phyloP scores from a whole-genome alignment of 2,329 filamentous ascomycete genomes.

The Magnaporthiopsis incrustans region DNA sequence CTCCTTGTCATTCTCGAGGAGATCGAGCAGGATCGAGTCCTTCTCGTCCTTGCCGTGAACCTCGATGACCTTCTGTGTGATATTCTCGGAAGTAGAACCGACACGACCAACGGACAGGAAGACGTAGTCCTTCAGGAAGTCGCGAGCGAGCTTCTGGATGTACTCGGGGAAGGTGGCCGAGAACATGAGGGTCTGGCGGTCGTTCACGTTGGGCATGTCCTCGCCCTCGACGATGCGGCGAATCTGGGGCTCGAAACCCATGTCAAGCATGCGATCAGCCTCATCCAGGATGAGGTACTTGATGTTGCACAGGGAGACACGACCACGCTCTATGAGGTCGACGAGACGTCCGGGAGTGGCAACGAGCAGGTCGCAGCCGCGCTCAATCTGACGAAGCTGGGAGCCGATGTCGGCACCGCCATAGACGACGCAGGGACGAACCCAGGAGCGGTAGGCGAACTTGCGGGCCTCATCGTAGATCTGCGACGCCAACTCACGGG shows the following conservation, averaged over 20 bases:
- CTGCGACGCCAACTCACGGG: slow-evolving; percentile 96
- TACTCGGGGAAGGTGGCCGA: slow-evolving; percentile 98
- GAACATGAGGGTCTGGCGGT: slow-evolving; percentile 98
- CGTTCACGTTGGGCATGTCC: slow-evolving; percentile 81
- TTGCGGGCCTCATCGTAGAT: slow-evolving; percentile 97
- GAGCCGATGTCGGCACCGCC: slow-evolving; percentile 98
- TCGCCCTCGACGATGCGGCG: slow-evolving; percentile 96
- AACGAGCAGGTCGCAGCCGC: slow-evolving; percentile 90
- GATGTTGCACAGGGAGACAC: slow-evolving; percentile 96
- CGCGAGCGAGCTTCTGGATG: slow-evolving; percentile 97
- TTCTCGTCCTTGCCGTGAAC: slow-evolving; percentile 84
- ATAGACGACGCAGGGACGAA: slow-evolving; percentile 95
- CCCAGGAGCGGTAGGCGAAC: slow-evolving; percentile 98
- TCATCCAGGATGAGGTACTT: slow-evolving; percentile 98
- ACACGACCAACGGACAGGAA: slow-evolving; percentile 98
- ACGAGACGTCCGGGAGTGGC: slow-evolving; percentile 96
- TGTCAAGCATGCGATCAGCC: slow-evolving; percentile 99
- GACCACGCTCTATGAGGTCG: slow-evolving; percentile 95
- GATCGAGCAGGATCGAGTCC: slow-evolving; percentile 93
- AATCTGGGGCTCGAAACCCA: slow-evolving; percentile 99
- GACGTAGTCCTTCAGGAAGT: slow-evolving; percentile 98
- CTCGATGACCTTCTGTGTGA: slow-evolving; percentile 97
- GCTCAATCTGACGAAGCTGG: slow-evolving; percentile 96
- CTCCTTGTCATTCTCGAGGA: slow-evolving; percentile 83
- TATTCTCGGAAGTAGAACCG: slow-evolving; percentile 99